Evolutionary conservation across 2,329 filamentous ascomycete genomes (phyloP).

Genomic region (Beauveria brongniartii): DNA sequence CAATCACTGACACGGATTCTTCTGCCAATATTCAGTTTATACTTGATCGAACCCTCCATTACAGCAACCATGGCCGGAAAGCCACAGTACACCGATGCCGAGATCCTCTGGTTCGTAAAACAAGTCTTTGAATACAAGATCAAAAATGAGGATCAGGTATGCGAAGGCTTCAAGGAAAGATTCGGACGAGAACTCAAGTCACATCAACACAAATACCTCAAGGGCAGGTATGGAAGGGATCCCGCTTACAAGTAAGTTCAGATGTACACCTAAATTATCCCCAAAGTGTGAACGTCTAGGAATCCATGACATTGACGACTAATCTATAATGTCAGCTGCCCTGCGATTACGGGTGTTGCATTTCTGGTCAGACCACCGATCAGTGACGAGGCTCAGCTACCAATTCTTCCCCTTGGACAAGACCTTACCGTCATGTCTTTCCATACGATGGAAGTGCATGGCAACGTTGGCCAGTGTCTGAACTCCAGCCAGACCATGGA

Average conservation of each 20-base stretch:
- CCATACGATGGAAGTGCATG: background rate
- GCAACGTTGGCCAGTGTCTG: background rate
- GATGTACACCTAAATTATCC: background rate
- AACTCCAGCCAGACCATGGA: background rate
- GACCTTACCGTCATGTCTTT: background rate
- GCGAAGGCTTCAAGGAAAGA: background rate
- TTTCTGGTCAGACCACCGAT: too few species aligned
- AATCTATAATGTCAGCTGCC: background rate
- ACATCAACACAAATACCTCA: background rate
- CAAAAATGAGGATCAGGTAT: constrained; percentile 9
- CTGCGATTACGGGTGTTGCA: too few species aligned
- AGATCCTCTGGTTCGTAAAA: constrained; percentile 29
- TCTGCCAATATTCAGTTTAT: background rate
- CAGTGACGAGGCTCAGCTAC: too few species aligned
- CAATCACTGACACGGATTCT: background rate
- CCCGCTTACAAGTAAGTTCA: background rate
- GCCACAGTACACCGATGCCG: constrained; percentile 24
- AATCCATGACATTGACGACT: background rate
- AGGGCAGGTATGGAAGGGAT: background rate
- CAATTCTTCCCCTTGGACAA: background rate
- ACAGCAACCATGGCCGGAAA: constrained; percentile 25
- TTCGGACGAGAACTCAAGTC: background rate
- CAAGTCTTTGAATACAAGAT: constrained; percentile 19
- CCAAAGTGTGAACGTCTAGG: background rate
- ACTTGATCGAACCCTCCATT: background rate